These are phyloP conservation scores for Rhodotorula graminis DNA, from an alignment of 768 basidiomycete species.

Conservation along the genomic window DNA sequence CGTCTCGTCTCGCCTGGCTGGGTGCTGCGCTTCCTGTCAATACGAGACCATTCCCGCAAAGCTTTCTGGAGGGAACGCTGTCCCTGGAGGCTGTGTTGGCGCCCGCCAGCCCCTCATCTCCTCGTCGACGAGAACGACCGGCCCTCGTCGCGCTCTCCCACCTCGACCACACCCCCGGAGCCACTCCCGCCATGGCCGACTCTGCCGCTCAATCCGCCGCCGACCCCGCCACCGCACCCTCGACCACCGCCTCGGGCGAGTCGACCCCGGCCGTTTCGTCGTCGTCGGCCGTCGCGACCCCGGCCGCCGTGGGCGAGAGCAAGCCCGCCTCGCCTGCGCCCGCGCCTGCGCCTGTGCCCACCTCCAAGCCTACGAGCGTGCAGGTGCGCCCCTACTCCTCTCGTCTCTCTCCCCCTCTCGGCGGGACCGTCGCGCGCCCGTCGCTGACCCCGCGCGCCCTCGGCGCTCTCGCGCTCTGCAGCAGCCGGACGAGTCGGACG, in stretches of 20 bases:
- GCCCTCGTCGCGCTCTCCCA: neutral
- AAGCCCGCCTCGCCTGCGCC: neutral
- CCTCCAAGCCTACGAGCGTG: conserved; percentile 4
- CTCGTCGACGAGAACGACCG: no score
- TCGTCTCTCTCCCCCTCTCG: neutral
- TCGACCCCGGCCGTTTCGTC: neutral
- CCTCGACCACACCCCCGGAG: neutral
- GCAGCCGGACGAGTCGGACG: conserved; percentile 19
- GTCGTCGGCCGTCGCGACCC: neutral
- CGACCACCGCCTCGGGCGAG: neutral
- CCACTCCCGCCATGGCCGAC: conserved; percentile 6
- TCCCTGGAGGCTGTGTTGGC: no score
- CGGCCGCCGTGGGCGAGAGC: neutral
- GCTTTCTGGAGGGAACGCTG: no score
- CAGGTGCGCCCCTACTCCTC: neutral
- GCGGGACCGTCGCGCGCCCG: no score
- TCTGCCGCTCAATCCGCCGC: conserved; percentile 1
- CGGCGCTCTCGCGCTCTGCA: neutral
- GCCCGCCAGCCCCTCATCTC: no score
- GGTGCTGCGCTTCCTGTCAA: no score
- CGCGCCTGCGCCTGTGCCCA: neutral
- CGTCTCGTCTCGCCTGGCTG: no score
- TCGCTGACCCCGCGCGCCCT: neutral
- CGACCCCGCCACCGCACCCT: neutral
- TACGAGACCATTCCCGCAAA: no score